phyloP scores from a whole-genome alignment of 495 filamentous ascomycete genomes.

The Eremomyces bilateralis region DNA sequence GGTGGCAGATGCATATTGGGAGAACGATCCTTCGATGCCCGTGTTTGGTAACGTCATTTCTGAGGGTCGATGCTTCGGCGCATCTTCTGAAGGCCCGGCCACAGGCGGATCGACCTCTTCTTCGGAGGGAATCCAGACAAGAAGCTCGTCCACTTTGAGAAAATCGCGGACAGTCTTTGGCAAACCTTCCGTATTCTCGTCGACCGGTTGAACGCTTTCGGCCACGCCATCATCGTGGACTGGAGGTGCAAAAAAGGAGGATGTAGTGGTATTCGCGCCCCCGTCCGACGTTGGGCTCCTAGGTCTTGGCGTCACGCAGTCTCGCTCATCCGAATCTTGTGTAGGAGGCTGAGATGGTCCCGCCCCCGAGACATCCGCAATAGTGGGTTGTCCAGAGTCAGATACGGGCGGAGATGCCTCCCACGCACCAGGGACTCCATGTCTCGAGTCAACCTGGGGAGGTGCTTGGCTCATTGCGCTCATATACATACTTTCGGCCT shows the following conservation, averaged over 20 bases:
- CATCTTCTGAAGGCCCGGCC: neutral
- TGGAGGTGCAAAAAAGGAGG: neutral
- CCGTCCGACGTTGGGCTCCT: too few species aligned
- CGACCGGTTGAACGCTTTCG: too few species aligned
- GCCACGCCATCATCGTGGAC: too few species aligned
- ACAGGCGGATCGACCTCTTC: neutral
- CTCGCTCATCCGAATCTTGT: too few species aligned
- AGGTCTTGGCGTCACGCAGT: conserved; percentile 12
- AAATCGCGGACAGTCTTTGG: conserved; percentile 1
- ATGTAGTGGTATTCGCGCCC: conserved; percentile 5
- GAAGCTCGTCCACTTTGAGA: conserved; percentile 2
- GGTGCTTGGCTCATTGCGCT: conserved; percentile 33
- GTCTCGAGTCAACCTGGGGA: too few species aligned
- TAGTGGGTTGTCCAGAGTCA: too few species aligned
- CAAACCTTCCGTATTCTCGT: too few species aligned
- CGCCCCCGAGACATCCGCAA: too few species aligned
- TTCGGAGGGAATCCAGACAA: conserved; percentile 3
- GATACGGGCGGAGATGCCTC: too few species aligned
- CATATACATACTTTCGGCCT: conserved; percentile 95
- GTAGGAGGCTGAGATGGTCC: too few species aligned
- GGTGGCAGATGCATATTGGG: too few species aligned
- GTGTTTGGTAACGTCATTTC: neutral
- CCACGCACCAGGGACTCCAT: too few species aligned
- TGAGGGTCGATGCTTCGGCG: neutral
- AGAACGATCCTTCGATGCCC: conserved; percentile 19